phyloP scores from a whole-genome alignment of 768 basidiomycete genomes.

The Tylopilus plumbeoviolaceoides region DNA sequence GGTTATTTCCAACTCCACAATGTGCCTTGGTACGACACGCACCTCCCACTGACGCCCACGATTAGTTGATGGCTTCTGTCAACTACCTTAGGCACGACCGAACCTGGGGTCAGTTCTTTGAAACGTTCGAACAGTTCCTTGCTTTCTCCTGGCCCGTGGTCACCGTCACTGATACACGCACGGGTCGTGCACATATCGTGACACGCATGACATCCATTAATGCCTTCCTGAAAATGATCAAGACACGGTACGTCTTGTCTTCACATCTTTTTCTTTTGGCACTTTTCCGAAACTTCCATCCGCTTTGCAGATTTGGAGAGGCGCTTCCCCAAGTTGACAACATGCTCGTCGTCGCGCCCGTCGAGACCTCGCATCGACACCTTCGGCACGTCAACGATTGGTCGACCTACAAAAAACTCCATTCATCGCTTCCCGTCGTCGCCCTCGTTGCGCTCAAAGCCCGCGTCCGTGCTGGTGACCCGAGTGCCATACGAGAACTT shows the following conservation, averaged over 20 bases:
- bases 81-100: slow-evolving; percentile 59
- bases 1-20: slow-evolving; percentile 71
- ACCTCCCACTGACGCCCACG: background rate
- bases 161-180: slow-evolving; percentile 66
- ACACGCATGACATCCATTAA: slow-evolving; percentile 68
- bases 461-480: slow-evolving; percentile 64
- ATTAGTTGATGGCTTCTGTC: background rate
- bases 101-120: slow-evolving; percentile 76
- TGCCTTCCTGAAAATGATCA: slow-evolving; percentile 82
- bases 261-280: background rate
- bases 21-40: slow-evolving; percentile 52
- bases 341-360: slow-evolving; percentile 62
- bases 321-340: slow-evolving; percentile 69
- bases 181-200: slow-evolving; percentile 74
- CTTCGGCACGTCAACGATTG: slow-evolving; percentile 69
- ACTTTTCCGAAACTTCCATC: background rate
- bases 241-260: slow-evolving; percentile 51
- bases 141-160: slow-evolving; percentile 82
- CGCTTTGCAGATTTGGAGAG: slow-evolving; percentile 57
- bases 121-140: slow-evolving; percentile 75
- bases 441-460: slow-evolving; percentile 60
- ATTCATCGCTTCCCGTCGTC: slow-evolving; percentile 67
- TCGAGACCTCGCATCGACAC: slow-evolving; percentile 64
- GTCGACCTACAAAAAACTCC: slow-evolving; percentile 61
- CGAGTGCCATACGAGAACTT: slow-evolving; percentile 56